Evolutionary conservation across 768 basidiomycete genomes (phyloP).

Genomic region (Dioszegia hungarica): DNA sequence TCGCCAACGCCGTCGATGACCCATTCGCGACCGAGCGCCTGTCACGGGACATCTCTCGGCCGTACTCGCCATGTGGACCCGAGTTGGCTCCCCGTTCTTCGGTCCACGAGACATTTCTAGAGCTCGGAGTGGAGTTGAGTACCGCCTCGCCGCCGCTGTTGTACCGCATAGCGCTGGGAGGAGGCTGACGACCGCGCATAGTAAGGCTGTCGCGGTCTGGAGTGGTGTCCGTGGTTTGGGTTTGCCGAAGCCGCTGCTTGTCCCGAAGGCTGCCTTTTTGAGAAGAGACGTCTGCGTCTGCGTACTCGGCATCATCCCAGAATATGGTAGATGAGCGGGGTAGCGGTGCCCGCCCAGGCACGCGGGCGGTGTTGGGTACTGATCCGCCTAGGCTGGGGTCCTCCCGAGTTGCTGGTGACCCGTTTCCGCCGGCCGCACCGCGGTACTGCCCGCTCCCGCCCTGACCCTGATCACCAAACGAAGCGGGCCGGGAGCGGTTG

Average conservation of each 20-base stretch:
- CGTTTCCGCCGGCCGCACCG: not conserved
- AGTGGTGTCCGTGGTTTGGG: not conserved
- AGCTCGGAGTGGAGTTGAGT: not conserved
- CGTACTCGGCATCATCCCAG: slow-evolving; percentile 46
- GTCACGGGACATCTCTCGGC: not conserved
- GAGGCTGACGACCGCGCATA: not conserved
- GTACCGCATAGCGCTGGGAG: slow-evolving; percentile 9
- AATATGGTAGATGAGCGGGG: slow-evolving; percentile 44
- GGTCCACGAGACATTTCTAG: not conserved
- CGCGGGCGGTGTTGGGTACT: slow-evolving; percentile 2
- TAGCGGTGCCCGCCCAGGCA: slow-evolving; percentile 4
- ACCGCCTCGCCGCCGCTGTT: not conserved
- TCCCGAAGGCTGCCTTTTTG: not conserved
- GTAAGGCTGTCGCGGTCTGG: not conserved
- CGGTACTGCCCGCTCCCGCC: slow-evolving; percentile 1
- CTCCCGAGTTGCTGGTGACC: not conserved
- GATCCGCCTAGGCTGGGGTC: not conserved
- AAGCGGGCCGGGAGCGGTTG: slow-evolving; percentile 4
- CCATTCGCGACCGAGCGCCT: not conserved
- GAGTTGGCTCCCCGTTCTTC: not conserved
- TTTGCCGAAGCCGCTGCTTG: not conserved
- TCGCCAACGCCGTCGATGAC: too few relatives aligned
- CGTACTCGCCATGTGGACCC: not conserved
- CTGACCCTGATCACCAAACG: not conserved
- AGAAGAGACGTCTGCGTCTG: slow-evolving; percentile 7